Evolutionary conservation across 352 stramenopile genomes (phyloP).

Genomic region (Pythium aquatile): DNA sequence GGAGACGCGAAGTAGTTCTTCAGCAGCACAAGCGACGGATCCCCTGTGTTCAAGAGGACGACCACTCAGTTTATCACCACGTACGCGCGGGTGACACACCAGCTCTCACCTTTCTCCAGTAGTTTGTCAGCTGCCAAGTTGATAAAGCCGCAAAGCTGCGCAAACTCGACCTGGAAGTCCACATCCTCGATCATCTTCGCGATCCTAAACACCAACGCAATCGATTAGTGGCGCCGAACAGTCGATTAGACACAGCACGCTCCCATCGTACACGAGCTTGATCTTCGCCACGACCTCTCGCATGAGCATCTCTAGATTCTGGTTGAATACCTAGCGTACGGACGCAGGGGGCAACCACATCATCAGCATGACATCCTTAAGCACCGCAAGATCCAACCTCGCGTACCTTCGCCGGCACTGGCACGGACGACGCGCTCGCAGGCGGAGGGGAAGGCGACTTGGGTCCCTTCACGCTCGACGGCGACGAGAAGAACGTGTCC

Average conservation of each 20-base stretch:
- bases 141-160: slow-evolving; percentile 42
- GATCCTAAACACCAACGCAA: slow-evolving; percentile 34
- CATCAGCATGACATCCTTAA: slow-evolving; percentile 10
- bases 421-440: slow-evolving; percentile 11
- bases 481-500: slow-evolving; percentile 39
- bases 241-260: not conserved
- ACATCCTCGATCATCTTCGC: slow-evolving; percentile 40
- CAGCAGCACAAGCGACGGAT: slow-evolving; percentile 35
- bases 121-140: slow-evolving; percentile 43
- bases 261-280: slow-evolving; percentile 50
- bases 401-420: slow-evolving; percentile 34
- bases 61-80: not conserved
- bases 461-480: slow-evolving; percentile 3
- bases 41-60: slow-evolving; percentile 25
- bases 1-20: slow-evolving; percentile 54
- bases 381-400: not conserved
- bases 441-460: not conserved
- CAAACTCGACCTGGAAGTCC: slow-evolving; percentile 38
- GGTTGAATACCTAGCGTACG: slow-evolving; percentile 40
- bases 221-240: not conserved
- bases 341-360: not conserved
- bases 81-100: no score
- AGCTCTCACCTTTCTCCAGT: slow-evolving; percentile 38
- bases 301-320: slow-evolving; percentile 54
- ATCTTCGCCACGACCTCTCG: slow-evolving; percentile 46